These are phyloP conservation scores for Ceratobasidium sp. DNA, from an alignment of 1,284 basidiomycete species.

Conservation along the genomic window DNA sequence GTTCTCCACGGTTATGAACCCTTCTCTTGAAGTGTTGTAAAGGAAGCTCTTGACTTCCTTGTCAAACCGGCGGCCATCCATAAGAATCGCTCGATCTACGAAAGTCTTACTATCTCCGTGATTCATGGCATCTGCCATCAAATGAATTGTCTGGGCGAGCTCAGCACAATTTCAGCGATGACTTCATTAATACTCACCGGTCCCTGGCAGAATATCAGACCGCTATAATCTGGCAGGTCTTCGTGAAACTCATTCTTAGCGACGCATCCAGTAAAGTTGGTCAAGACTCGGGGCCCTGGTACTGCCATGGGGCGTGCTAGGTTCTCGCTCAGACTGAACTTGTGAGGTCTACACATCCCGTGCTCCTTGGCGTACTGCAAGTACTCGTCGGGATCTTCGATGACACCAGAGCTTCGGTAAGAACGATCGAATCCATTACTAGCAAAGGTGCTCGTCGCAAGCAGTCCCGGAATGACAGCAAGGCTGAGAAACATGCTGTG, in stretches of 20 bases:
- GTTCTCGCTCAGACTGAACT: neutral
- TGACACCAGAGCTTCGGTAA: neutral
- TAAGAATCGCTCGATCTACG: constrained; percentile 2
- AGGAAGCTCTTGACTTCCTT: neutral
- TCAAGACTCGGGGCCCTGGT: neutral
- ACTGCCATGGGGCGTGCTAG: neutral
- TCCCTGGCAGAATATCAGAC: constrained; percentile 3
- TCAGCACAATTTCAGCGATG: neutral
- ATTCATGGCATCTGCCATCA: constrained; percentile 5
- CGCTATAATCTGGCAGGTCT: neutral
- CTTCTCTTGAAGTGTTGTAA: neutral
- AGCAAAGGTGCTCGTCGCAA: neutral
- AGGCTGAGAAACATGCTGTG: constrained; percentile 5
- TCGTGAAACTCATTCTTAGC: constrained; percentile 17
- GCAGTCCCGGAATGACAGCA: neutral
- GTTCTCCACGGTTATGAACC: neutral
- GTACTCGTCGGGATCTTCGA: neutral
- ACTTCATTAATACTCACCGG: neutral
- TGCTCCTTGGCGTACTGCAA: neutral
- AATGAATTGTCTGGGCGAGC: neutral
- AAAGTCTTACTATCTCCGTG: constrained; percentile 16
- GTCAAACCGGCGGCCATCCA: neutral
- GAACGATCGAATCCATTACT: neutral
- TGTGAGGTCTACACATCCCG: constrained; percentile 8
- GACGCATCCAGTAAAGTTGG: neutral